Base-by-base conservation (phyloP, 2,329 filamentous ascomycete genomes). In the Hyphodiscus sp. region DNA sequence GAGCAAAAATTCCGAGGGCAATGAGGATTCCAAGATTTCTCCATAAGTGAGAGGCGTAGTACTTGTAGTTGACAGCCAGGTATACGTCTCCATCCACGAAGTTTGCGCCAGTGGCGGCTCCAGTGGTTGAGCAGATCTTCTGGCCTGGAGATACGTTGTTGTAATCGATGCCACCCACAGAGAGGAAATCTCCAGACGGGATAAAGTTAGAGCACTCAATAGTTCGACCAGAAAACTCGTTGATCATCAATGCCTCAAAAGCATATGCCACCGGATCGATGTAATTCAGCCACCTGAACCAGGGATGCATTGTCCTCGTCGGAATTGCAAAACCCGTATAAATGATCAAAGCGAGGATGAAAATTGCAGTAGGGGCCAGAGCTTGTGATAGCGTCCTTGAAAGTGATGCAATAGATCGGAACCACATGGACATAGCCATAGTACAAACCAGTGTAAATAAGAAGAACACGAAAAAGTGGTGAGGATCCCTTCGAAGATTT, bases 391-490 rank as follows among this genome's bases (percentile, higher is more conserved):
- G 73, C 0, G 87, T 88, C 47, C 87, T 78, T 3, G 89, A 91
- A 1, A 85, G 73, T 0, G 87, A 85, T n/a, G 80, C 89, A 58
- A 95, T 88, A 7, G 83, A 86, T 48, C 89, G 81, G 79, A 95
- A 95, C 58, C 92, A 79, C 83, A 90, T 91, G 47, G 86, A 91
- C 87, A 94, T 94, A 58, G 81, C 77, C 64, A 95, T 62, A 0
- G 88, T 88, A 1, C 83, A 83, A 54, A 79, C 68, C 71, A 92
- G 89, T 2, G 83, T 86, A 65, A 92, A 80, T 50, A 96, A 74
- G 54, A 90, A 70, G 77, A 89, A 95, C 72, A 90, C 87, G 76
- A 96, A 96, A 76, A 94, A 96, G 0, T 84, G 72, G 1, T 85
- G 86, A 0, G 87, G 74, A 58, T 86, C 83, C 50, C 89, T 79